phyloP scores from a whole-genome alignment of 768 basidiomycete species.

The Amyloporia xantha region DNA sequence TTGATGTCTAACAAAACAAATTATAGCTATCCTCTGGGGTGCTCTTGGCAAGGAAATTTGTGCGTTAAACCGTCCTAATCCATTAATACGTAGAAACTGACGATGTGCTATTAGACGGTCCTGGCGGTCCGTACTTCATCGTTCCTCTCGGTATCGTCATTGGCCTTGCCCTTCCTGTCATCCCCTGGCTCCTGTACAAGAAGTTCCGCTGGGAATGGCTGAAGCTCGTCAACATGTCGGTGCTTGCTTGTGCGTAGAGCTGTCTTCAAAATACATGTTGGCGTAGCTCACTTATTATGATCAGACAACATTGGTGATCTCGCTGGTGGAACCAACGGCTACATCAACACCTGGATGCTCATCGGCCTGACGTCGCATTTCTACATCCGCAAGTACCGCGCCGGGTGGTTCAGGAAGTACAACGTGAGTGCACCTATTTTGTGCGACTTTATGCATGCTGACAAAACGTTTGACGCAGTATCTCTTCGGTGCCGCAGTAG shows the following conservation, averaged over 20 bases:
- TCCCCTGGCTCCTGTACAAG: conserved; percentile 3
- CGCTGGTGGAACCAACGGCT: conserved; percentile 6
- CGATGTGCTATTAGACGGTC: neutral
- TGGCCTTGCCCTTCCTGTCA: conserved; percentile 2
- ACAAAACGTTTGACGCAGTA: neutral
- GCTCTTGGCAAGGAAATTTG: conserved; percentile 7
- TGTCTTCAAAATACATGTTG: too few relatives aligned
- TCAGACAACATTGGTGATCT: conserved; percentile 5
- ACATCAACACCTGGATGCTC: conserved; percentile 7
- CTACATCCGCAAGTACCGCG: conserved; percentile 6
- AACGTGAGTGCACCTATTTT: neutral
- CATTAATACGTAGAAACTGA: neutral
- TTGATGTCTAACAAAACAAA: neutral
- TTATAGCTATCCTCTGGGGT: conserved; percentile 3
- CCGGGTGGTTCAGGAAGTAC: conserved; percentile 7
- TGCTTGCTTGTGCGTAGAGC: conserved; percentile 1
- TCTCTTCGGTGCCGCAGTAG: conserved; percentile 5
- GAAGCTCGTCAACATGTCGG: conserved; percentile 1
- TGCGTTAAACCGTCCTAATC: neutral
- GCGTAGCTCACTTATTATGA: too few relatives aligned
- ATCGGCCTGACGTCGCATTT: conserved; percentile 7
- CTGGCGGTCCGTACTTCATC: conserved; percentile 3
- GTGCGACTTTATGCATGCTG: neutral
- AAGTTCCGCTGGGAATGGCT: conserved; percentile 4
- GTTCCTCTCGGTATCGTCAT: conserved; percentile 4